Evolutionary conservation across 306 rosid species (phyloP).

Genomic region (Quercus glauca): DNA sequence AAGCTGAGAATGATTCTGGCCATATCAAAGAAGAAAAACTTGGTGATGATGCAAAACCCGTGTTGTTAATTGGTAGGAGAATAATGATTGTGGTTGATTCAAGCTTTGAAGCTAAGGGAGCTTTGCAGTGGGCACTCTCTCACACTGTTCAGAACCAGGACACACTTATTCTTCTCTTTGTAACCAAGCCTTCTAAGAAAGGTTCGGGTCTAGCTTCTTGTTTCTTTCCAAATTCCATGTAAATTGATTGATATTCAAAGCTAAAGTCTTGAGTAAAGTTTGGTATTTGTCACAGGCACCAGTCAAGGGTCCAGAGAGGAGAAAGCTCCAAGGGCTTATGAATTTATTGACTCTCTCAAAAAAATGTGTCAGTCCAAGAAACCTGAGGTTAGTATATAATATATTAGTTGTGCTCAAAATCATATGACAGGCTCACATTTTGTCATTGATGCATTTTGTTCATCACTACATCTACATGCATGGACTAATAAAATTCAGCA

Average conservation of each 20-base stretch:
- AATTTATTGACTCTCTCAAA: slow-evolving; percentile 60
- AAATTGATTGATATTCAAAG: background rate
- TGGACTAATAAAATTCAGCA: too few species aligned
- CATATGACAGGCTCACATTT: background rate
- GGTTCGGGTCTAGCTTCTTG: slow-evolving; percentile 35
- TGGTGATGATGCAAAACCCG: slow-evolving; percentile 38
- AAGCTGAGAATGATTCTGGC: slow-evolving; percentile 19
- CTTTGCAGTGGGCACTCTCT: slow-evolving; percentile 90
- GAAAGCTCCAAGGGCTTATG: slow-evolving; percentile 59
- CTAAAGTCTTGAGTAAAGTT: slow-evolving; percentile 2
- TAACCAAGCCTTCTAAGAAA: slow-evolving; percentile 60
- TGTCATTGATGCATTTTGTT: too few species aligned
- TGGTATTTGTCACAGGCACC: slow-evolving; percentile 21
- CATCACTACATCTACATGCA: too few species aligned
- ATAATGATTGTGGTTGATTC: slow-evolving; percentile 95
- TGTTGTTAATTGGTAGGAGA: slow-evolving; percentile 49
- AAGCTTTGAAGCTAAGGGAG: slow-evolving; percentile 76
- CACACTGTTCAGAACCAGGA: slow-evolving; percentile 84
- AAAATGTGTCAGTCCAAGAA: slow-evolving; percentile 63
- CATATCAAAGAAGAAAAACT: slow-evolving; percentile 27
- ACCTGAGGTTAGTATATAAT: slow-evolving; percentile 62
- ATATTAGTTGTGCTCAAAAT: background rate
- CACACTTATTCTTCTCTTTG: slow-evolving; percentile 65
- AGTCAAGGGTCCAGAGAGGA: slow-evolving; percentile 50
- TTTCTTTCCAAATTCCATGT: background rate